These are phyloP conservation scores for maize (Zea mays) DNA, from an alignment of 176 grass and related monocot genomes.

Conservation along the genomic window DNA sequence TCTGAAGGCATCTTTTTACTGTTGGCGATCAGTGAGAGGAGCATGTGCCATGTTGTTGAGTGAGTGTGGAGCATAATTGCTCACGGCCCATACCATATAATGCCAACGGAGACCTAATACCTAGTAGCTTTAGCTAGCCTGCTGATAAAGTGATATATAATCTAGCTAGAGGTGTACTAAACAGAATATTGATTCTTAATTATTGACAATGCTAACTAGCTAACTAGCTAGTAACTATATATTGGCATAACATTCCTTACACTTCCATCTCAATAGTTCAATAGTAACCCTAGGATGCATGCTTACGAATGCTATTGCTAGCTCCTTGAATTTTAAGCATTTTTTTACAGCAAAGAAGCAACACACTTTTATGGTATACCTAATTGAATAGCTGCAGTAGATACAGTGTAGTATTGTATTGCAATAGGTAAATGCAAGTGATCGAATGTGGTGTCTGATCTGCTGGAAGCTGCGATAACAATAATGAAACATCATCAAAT, in stretches of 20 bases:
- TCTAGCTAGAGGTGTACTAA: conserved; percentile 14
- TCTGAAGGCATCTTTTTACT: conserved; percentile 23
- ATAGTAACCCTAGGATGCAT: not conserved
- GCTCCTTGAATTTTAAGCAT: not conserved
- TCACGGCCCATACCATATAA: conserved; percentile 3
- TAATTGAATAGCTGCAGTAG: not conserved
- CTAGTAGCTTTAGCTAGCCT: not conserved
- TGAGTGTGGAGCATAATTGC: conserved; percentile 34
- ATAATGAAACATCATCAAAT: conserved; percentile 9
- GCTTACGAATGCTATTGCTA: not conserved
- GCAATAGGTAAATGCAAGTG: not conserved
- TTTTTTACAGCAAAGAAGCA: not conserved
- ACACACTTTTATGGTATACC: not conserved
- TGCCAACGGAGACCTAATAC: conserved; percentile 2
- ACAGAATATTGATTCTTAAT: not conserved
- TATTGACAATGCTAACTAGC: not conserved
- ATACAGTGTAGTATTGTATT: not conserved
- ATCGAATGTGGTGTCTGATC: not conserved
- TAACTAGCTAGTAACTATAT: conserved; percentile 4
- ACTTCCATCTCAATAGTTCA: not conserved
- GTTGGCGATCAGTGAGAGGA: conserved; percentile 14
- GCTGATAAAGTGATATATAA: not conserved
- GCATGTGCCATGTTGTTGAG: conserved; percentile 39
- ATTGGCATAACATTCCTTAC: conserved; percentile 31
- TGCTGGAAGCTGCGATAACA: not conserved